Percentiles rank a stretch among this genome's conserved stretches.
These are phyloP conservation scores for Cordyceps farinosa DNA, from an alignment of 2,329 filamentous ascomycete genomes.

Conservation along the genomic window DNA sequence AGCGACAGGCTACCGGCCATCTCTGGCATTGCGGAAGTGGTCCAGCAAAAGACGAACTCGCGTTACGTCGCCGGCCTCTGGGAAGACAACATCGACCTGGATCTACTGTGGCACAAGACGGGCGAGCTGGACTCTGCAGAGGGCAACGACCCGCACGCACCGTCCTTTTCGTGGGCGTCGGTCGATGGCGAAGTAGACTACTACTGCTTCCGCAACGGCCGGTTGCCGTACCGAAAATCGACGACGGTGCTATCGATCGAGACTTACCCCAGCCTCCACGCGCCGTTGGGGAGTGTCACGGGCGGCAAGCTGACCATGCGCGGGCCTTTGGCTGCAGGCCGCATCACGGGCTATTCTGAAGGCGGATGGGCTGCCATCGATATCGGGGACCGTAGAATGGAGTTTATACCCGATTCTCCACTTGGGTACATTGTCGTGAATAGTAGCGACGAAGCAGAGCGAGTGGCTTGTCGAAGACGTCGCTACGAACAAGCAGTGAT, in stretches of 20 bases:
- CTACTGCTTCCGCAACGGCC: slow-evolving; percentile 24
- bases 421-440: background rate
- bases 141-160: slow-evolving; percentile 19
- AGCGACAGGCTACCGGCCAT: slow-evolving; percentile 30
- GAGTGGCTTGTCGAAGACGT: background rate
- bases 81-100: slow-evolving; percentile 25
- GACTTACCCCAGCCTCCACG: background rate
- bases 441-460: background rate
- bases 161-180: slow-evolving; percentile 27
- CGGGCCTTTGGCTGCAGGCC: background rate
- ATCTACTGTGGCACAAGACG: slow-evolving; percentile 24
- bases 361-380: background rate
- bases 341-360: background rate
- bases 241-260: slow-evolving; percentile 19
- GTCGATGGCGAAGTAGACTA: slow-evolving; percentile 25
- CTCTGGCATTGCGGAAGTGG: slow-evolving; percentile 27
- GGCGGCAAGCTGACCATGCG: background rate
- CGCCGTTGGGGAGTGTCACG: background rate
- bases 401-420: background rate
- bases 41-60: slow-evolving; percentile 23
- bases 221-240: slow-evolving; percentile 18
- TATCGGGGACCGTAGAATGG: background rate
- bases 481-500: background rate
- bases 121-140: background rate
- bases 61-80: slow-evolving; percentile 31